Evolutionary conservation across 257 asterid genomes (phyloP), one percentile per base, ranked within the genome.

Genomic region (Hygrophila difformis): DNA sequence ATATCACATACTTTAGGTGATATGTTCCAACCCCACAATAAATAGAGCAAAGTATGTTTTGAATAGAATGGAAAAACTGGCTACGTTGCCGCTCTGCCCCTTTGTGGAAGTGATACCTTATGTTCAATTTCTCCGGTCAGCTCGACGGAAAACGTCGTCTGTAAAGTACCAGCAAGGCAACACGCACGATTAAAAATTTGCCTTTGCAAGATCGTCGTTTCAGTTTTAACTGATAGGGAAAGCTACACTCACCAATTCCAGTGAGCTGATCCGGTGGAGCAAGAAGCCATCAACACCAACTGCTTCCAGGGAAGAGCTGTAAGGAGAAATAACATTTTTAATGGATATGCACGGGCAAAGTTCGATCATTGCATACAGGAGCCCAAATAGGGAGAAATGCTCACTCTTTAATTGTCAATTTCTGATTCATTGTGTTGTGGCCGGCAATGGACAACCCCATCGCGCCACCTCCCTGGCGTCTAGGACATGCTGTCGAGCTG

Each of bases 71-170:
- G n/a, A n/a, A n/a, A n/a, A n/a, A n/a, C n/a, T n/a, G n/a, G n/a
- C 42, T 62, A 81, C 66, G 75, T 75, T 36, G 47, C 65, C 4
- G 70, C 79, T 70, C 37, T 71, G n/a, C 78, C 91, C 67, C 65
- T 71, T 55, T 68, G 84, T 46, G 52, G 66, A 55, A 73, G 60
- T 11, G 66, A 57, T 57, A 43, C 16, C 18, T 19, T 63, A 45
- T 68, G 73, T 29, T 60, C 76, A 43, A 69, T 50, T 57, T 79
- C 82, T 31, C 87, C 91, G 1, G 67, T 61, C 62, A 61, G 28
- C 47, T 56, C 66, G 15, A 82, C 84, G 7, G 33, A 57, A 52
- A 66, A 71, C 9, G 76, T 73, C 20, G 57, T 69, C 94, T 82
- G 68, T 35, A 28, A 51, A 5, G 37, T 13, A 36, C 18, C 10